phyloP scores from a whole-genome alignment of 306 rosid species.

The Dryas drummondii region DNA sequence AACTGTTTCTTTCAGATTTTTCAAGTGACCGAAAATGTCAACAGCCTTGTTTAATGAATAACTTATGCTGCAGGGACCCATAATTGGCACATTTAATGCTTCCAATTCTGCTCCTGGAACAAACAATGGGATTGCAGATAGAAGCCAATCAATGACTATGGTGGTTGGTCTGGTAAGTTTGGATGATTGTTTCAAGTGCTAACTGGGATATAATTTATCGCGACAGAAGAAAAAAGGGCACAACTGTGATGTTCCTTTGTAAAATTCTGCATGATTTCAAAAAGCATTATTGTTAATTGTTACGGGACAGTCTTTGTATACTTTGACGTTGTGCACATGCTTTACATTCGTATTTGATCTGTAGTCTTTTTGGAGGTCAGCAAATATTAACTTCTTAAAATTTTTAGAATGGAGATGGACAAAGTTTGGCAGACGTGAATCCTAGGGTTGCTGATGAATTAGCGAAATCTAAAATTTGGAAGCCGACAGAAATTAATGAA shows the following conservation, averaged over 20 bases:
- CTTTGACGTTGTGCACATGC: neutral
- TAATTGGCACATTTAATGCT: constrained; percentile 2
- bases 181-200: neutral
- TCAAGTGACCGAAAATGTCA: neutral
- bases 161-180: neutral
- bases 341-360: neutral
- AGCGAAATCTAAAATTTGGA: constrained; percentile 12
- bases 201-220: neutral
- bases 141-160: neutral
- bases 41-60: neutral
- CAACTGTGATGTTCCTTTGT: neutral
- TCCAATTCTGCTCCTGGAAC: constrained; percentile 12
- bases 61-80: constrained; percentile 17
- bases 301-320: neutral
- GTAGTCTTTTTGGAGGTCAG: neutral
- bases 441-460: neutral
- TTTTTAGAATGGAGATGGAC: constrained; percentile 12
- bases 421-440: neutral
- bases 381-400: neutral
- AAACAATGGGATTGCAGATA: neutral
- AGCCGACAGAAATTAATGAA: constrained; percentile 22
- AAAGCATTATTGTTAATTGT: neutral
- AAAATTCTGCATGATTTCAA: neutral
- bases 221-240: neutral
- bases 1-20: neutral